Base-by-base conservation (phyloP, 2,329 filamentous ascomycete genomes). In the Clonostachys rhizophaga region DNA sequence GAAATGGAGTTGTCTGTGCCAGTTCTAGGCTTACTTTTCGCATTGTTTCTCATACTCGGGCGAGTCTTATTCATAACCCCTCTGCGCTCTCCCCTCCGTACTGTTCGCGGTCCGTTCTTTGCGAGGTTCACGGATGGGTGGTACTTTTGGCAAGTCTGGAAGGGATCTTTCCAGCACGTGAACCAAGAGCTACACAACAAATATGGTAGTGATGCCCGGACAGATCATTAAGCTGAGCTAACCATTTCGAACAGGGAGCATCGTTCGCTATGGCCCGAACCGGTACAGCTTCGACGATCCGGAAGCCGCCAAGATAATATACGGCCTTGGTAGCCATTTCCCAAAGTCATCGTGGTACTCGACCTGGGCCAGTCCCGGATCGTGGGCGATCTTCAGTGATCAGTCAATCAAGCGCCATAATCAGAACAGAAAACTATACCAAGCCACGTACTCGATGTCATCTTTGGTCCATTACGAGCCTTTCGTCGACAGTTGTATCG, bases 211-310 rank as follows among this genome's bases (percentile, higher is more conserved):
- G 9, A 30, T 8, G 2, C 10, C 24, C 24, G 10, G 24, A 30
- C 9, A 30, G 24, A 30, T 9, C 24, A 30, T 30, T 10, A 10
- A 30, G 24, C 9, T 30, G 4, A 10, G 4, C 24, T 30, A 30
- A 30, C 9, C 9, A 10, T 2, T 30, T 30, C 24, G 2, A 30
- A 30, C 9, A 30, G 24, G 24, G 8, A 30, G 24, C 0, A 57
- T 78, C 16, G 65, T 77, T 1, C 69, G 74, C 0, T 67, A 76
- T 47, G 71, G 69, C 0, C 74, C 73, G 0, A 64, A 72, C 17
- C 66, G 75, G 6, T 77, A 75, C 47, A 74, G 68, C 33, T 60
- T 79, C 49, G 62, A 62, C 35, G 66, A 74, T 45, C 57, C 63
- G 0, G 55, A 64, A 0, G 71, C 69, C 1, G 51, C 66, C 4